Evolutionary conservation across 2,329 filamentous ascomycete species (phyloP).

Genomic region (Chaetoscypha palmicola): DNA sequence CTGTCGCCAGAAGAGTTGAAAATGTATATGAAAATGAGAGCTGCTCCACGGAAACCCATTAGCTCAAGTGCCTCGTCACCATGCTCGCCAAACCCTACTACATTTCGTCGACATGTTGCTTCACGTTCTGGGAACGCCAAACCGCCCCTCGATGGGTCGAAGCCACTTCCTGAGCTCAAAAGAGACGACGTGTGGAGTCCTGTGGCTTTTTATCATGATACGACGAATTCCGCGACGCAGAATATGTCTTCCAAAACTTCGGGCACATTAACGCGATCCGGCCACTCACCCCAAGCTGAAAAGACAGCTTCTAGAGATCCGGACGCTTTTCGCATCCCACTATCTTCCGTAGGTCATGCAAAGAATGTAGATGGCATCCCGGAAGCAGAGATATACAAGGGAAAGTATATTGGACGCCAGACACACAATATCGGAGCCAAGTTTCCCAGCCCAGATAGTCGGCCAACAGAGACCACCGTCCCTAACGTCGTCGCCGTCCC

Average conservation of each 20-base stretch:
- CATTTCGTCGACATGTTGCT: background rate
- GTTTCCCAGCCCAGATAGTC: too few species aligned
- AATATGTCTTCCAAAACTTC: too few species aligned
- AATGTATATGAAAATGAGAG: background rate
- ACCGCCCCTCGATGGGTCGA: background rate
- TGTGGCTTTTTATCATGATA: too few species aligned
- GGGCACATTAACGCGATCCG: too few species aligned
- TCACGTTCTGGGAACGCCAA: background rate
- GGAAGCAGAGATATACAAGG: background rate
- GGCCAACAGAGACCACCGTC: too few species aligned
- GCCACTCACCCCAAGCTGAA: background rate
- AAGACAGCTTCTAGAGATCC: background rate
- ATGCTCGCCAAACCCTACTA: background rate
- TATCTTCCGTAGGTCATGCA: too few species aligned
- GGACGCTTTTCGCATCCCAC: background rate
- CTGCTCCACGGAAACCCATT: background rate
- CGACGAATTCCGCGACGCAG: too few species aligned
- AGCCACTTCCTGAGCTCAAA: too few species aligned
- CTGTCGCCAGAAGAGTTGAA: background rate
- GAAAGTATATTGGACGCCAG: background rate
- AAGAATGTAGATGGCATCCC: background rate
- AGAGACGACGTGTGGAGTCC: too few species aligned
- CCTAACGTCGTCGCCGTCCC: too few species aligned
- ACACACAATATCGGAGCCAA: too few species aligned
- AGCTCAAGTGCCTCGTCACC: background rate